These are phyloP conservation scores for Candida ponderosae DNA, from an alignment of 805 yeast genomes.

Conservation along the genomic window DNA sequence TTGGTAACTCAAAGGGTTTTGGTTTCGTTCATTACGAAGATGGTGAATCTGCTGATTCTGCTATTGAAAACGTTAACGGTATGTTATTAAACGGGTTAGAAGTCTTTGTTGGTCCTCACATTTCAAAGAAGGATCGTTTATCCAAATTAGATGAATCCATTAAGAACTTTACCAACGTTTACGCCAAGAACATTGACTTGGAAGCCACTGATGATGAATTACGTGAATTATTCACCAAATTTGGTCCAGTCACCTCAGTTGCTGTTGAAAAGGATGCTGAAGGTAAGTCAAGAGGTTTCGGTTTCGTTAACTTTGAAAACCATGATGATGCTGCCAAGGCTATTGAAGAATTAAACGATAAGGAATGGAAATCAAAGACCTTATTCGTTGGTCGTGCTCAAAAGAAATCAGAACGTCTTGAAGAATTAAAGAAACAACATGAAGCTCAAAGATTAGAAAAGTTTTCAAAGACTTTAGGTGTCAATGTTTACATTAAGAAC, in stretches of 20 bases:
- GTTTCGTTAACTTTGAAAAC: slow-evolving; percentile 83
- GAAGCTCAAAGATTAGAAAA: slow-evolving; percentile 90
- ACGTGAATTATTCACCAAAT: slow-evolving; percentile 59
- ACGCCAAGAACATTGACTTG: slow-evolving; percentile 79
- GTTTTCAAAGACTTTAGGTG: slow-evolving; percentile 92
- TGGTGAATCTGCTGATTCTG: slow-evolving; percentile 86
- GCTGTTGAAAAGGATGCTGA: slow-evolving; percentile 72
- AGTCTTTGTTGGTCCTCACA: slow-evolving; percentile 92
- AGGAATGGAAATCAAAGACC: slow-evolving; percentile 76
- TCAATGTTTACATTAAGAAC: slow-evolving; percentile 93
- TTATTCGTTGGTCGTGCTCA: slow-evolving; percentile 98
- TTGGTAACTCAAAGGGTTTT: slow-evolving; percentile 88
- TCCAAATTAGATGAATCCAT: slow-evolving; percentile 84
- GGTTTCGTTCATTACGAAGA: slow-evolving; percentile 97
- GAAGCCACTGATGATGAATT: slow-evolving; percentile 69
- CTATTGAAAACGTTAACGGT: slow-evolving; percentile 96
- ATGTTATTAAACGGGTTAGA: slow-evolving; percentile 95
- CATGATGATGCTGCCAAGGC: slow-evolving; percentile 89
- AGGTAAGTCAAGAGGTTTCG: slow-evolving; percentile 92
- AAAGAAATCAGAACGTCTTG: slow-evolving; percentile 96
- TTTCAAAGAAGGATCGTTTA: slow-evolving; percentile 89
- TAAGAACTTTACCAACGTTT: slow-evolving; percentile 92
- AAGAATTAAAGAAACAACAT: slow-evolving; percentile 90
- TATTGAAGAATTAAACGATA: slow-evolving; percentile 84
- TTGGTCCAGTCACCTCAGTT: slow-evolving; percentile 79